These are phyloP conservation scores for Colletotrichum truncatum DNA, from an alignment of 2,329 filamentous ascomycete species.

Conservation along the genomic window DNA sequence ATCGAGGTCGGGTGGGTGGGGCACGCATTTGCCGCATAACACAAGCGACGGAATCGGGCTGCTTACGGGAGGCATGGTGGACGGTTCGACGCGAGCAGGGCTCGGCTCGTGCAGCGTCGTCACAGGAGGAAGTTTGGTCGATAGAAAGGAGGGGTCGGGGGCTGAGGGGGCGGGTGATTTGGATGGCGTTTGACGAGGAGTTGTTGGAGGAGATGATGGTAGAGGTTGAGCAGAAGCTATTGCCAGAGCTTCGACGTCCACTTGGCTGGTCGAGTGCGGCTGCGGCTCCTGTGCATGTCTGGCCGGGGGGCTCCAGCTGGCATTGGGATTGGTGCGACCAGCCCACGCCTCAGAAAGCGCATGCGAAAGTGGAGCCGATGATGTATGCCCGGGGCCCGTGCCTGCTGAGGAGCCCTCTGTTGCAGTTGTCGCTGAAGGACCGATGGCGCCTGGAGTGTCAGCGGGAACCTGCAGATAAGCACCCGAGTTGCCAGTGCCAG, in stretches of 20 bases:
- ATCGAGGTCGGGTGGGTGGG: slow-evolving; percentile 19
- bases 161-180: slow-evolving; percentile 38
- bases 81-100: slow-evolving; percentile 38
- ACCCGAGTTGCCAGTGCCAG: slow-evolving; percentile 19
- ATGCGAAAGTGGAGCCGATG: slow-evolving; percentile 27
- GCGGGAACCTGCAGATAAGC: slow-evolving; percentile 37
- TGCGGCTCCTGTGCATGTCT: slow-evolving; percentile 25
- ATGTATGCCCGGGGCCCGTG: slow-evolving; percentile 29
- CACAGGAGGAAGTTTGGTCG: slow-evolving; percentile 34
- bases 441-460: slow-evolving; percentile 7
- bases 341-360: slow-evolving; percentile 15
- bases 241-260: slow-evolving; percentile 39
- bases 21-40: slow-evolving; percentile 23
- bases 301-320: slow-evolving; percentile 19
- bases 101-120: slow-evolving; percentile 26
- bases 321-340: slow-evolving; percentile 12
- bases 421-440: slow-evolving; percentile 39
- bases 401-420: slow-evolving; percentile 23
- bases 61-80: slow-evolving; percentile 67
- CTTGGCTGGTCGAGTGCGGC: slow-evolving; percentile 29
- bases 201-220: slow-evolving; percentile 52
- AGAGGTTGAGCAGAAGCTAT: slow-evolving; percentile 50
- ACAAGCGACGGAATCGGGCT: slow-evolving; percentile 30
- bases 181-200: slow-evolving; percentile 43
- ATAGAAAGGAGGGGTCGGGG: slow-evolving; percentile 39